Evolutionary conservation across 192 early-diverging fungal species (phyloP).

Genomic region (Coemansia sp.): DNA sequence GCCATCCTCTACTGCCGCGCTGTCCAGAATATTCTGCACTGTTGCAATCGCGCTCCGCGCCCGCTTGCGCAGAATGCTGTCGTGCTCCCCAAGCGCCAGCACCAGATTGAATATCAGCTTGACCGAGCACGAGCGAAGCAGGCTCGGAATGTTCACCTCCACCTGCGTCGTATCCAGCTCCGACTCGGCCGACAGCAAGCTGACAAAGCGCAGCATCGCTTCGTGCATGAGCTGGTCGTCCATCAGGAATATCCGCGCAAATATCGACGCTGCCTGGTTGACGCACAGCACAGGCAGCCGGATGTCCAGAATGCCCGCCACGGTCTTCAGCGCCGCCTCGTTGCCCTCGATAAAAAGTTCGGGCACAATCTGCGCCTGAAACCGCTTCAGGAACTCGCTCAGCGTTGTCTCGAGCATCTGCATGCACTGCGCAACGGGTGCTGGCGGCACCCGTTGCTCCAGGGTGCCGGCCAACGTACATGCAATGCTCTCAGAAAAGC

Average conservation of each 20-base stretch:
- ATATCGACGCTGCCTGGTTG: slow-evolving; percentile 43
- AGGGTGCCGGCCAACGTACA: slow-evolving; percentile 28
- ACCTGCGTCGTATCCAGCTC: slow-evolving; percentile 21
- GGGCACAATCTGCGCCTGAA: slow-evolving; percentile 36
- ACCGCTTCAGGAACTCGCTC: slow-evolving; percentile 17
- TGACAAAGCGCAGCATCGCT: slow-evolving; percentile 42
- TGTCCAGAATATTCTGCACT: slow-evolving; percentile 38
- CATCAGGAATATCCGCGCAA: slow-evolving; percentile 49
- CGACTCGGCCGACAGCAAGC: slow-evolving; percentile 39
- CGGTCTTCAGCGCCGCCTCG: slow-evolving; percentile 23
- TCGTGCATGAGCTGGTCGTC: slow-evolving; percentile 54
- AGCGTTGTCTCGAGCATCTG: slow-evolving; percentile 31
- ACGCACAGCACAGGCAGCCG: slow-evolving; percentile 49
- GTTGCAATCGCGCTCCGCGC: slow-evolving; percentile 44
- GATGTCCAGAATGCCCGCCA: slow-evolving; percentile 32
- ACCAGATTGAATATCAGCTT: slow-evolving; percentile 50
- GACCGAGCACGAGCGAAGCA: slow-evolving; percentile 47
- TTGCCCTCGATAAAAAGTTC: slow-evolving; percentile 26
- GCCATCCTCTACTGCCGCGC: background rate
- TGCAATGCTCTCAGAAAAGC: slow-evolving; percentile 24
- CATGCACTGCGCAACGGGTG: slow-evolving; percentile 39
- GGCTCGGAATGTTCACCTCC: slow-evolving; percentile 49
- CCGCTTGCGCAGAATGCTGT: slow-evolving; percentile 29
- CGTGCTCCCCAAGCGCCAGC: slow-evolving; percentile 40
- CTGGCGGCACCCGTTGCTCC: slow-evolving; percentile 4